Conservation (phyloP, 352 stramenopile genomes). For the Pythium volutum region DNA sequence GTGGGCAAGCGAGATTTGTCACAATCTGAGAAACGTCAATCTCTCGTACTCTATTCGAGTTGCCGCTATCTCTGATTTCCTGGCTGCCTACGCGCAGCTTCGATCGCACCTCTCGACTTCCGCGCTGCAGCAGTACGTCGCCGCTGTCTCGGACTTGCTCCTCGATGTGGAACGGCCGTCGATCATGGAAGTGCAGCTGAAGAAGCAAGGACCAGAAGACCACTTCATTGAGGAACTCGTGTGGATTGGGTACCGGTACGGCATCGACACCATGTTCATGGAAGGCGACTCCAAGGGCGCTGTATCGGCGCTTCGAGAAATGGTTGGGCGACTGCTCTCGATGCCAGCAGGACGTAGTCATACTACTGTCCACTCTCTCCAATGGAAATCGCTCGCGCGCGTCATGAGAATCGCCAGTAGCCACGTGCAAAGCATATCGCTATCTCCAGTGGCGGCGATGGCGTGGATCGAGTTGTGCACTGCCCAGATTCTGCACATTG, state of each 20-base stretch:
- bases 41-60: background rate
- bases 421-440: constrained; percentile 3
- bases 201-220: background rate
- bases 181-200: background rate
- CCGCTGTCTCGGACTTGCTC: constrained; percentile 6
- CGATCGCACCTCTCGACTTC: background rate
- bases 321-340: constrained; percentile 17
- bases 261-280: constrained; percentile 15
- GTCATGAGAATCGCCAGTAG: constrained; percentile 20
- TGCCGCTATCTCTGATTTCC: constrained; percentile 13
- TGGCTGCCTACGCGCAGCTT: constrained; percentile 4
- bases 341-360: background rate
- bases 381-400: constrained; percentile 9
- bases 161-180: background rate
- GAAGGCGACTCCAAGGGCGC: constrained; percentile 3
- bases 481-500: background rate
- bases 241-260: constrained; percentile 21
- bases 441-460: background rate
- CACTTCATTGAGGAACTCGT: constrained; percentile 7
- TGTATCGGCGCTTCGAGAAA: constrained; percentile 10
- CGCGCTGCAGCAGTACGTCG: background rate
- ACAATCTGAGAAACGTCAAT: background rate
- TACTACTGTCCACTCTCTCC: background rate
- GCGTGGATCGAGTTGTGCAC: constrained; percentile 19
- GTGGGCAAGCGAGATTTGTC: background rate